These are phyloP conservation scores for Scytalidium sp. DNA, from an alignment of 2,329 filamentous ascomycete species.

Conservation along the genomic window DNA sequence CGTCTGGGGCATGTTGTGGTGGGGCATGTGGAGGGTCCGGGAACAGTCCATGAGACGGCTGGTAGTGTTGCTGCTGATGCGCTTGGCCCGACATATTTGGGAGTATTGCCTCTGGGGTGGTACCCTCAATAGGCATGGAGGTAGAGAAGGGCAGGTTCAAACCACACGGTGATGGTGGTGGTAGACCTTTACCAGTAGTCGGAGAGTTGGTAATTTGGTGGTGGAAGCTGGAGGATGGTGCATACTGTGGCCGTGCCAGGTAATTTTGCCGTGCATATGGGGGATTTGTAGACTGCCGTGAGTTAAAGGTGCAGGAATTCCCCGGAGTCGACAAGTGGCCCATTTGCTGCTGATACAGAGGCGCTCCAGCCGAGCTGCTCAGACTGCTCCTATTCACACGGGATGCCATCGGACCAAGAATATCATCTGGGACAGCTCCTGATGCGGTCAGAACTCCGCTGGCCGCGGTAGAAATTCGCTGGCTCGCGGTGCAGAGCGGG, in stretches of 20 bases:
- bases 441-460: slow-evolving; percentile 38
- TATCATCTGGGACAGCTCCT: slow-evolving; percentile 52
- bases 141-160: slow-evolving; percentile 64
- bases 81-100: slow-evolving; percentile 31
- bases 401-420: slow-evolving; percentile 59
- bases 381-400: slow-evolving; percentile 59
- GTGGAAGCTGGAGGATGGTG: slow-evolving; percentile 49
- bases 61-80: slow-evolving; percentile 32
- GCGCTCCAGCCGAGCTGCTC: slow-evolving; percentile 51
- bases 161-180: slow-evolving; percentile 67
- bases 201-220: slow-evolving; percentile 57
- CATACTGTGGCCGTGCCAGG: slow-evolving; percentile 51
- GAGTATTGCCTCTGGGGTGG: slow-evolving; percentile 31
- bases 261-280: slow-evolving; percentile 31
- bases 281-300: slow-evolving; percentile 36
- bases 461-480: slow-evolving; percentile 31
- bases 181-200: slow-evolving; percentile 57
- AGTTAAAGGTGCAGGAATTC: slow-evolving; percentile 52
- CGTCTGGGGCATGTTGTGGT: slow-evolving; percentile 53
- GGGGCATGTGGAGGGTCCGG: slow-evolving; percentile 55
- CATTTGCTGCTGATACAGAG: slow-evolving; percentile 55
- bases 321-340: slow-evolving; percentile 56
- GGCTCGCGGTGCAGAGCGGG: slow-evolving; percentile 39
- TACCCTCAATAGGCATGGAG: slow-evolving; percentile 52
- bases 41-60: slow-evolving; percentile 43